phyloP scores from a whole-genome alignment of 1,284 basidiomycete species.

The Boletellus sp. region DNA sequence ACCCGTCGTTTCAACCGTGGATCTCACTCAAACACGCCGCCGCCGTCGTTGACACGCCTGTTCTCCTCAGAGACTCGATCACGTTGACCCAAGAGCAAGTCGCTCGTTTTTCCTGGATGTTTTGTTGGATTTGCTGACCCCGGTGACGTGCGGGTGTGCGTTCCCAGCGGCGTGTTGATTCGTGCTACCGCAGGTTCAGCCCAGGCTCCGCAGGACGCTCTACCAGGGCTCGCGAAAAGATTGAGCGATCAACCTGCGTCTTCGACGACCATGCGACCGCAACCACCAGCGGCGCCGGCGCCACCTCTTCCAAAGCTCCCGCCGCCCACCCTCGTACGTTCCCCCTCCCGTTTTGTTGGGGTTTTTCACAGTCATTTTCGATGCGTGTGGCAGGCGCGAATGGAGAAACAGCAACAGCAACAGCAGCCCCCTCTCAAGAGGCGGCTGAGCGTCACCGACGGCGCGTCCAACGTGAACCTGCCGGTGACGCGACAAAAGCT shows the following conservation, averaged over 20 bases:
- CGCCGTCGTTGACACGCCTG: background rate
- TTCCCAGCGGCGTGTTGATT: constrained; percentile 14
- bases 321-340: constrained; percentile 16
- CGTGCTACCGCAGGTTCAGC: constrained; percentile 7
- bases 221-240: constrained; percentile 1
- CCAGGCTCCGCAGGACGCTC: constrained; percentile 3
- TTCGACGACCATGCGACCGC: background rate
- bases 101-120: background rate
- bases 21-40: constrained; percentile 7
- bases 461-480: background rate
- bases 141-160: background rate
- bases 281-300: background rate
- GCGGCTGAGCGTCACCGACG: constrained; percentile 1
- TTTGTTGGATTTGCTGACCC: constrained; percentile 8
- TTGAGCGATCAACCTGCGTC: background rate
- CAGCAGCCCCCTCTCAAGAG: constrained; percentile 15
- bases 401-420: background rate
- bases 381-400: too few relatives aligned
- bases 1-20: background rate
- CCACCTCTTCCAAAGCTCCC: background rate
- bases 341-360: too few relatives aligned
- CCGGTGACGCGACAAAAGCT: constrained; percentile 13
- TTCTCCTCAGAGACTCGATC: constrained; percentile 23
- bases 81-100: constrained; percentile 25
- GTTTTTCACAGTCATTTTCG: too few relatives aligned